Evolutionary conservation across 2,329 filamentous ascomycete genomes (phyloP).

Genomic region (Colletotrichum somersetense): DNA sequence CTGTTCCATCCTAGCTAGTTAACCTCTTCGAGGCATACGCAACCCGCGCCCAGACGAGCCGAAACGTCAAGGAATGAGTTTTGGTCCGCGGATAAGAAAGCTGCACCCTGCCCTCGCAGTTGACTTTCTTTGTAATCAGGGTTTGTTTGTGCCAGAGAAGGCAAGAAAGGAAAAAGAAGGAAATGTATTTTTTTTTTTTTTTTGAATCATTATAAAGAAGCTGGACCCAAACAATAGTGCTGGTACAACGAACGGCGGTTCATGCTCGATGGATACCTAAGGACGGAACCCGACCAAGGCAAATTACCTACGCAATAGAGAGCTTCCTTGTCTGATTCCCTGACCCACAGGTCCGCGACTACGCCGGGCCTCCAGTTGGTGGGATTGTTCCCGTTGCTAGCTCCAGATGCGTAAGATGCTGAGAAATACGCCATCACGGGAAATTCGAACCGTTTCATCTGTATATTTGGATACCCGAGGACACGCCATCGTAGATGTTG

Average conservation of each 20-base stretch:
- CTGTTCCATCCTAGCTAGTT: background rate
- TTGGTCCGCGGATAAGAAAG: slow-evolving; percentile 15
- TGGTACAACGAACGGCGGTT: background rate
- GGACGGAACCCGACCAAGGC: slow-evolving; percentile 32
- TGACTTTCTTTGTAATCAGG: slow-evolving; percentile 4
- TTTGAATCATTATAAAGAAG: slow-evolving; percentile 2
- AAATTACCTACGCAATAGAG: background rate
- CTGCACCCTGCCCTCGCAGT: slow-evolving; percentile 2
- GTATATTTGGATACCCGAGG: background rate
- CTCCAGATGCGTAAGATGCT: background rate
- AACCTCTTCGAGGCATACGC: slow-evolving; percentile 22
- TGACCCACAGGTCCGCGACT: background rate
- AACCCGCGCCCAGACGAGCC: slow-evolving; percentile 15
- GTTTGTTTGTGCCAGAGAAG: slow-evolving; percentile 5
- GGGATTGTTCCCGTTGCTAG: background rate
- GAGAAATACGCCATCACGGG: slow-evolving; percentile 13
- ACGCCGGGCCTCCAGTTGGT: background rate
- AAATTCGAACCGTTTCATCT: slow-evolving; percentile 37
- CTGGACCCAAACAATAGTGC: slow-evolving; percentile 29
- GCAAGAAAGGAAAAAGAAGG: background rate
- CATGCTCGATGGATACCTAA: too few species aligned
- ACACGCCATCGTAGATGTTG: background rate
- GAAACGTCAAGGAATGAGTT: slow-evolving; percentile 23
- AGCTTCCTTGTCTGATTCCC: slow-evolving; percentile 13
- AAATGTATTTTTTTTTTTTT: too few species aligned